These are phyloP conservation scores for Tephrocybe sp. DNA, from an alignment of 768 basidiomycete species.

Conservation along the genomic window DNA sequence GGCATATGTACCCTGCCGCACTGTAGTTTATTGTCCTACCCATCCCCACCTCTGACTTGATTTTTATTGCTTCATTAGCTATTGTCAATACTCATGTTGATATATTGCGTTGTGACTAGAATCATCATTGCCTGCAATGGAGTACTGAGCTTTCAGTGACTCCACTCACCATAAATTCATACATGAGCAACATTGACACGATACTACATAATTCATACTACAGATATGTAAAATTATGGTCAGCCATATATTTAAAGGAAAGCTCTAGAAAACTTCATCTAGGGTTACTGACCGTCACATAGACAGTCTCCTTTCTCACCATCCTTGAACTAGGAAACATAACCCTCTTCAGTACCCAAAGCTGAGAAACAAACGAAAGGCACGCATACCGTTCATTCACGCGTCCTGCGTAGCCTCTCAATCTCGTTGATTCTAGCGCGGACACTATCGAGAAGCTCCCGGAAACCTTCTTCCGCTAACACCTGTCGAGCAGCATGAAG, in stretches of 20 bases:
- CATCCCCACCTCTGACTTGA: constrained; percentile 6
- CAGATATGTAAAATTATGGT: not conserved
- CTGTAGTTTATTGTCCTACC: constrained; percentile 21
- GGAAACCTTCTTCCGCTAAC: constrained; percentile 72
- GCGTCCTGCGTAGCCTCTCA: constrained; percentile 77
- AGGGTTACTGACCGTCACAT: constrained; percentile 57
- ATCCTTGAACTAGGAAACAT: constrained; percentile 42
- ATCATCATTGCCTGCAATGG: constrained; percentile 12
- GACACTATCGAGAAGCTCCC: constrained; percentile 71
- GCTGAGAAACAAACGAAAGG: not conserved
- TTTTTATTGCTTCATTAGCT: constrained; percentile 15
- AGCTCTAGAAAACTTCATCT: constrained; percentile 26
- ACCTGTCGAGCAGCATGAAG: constrained; percentile 71
- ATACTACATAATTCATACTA: too few relatives aligned
- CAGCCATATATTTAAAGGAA: constrained; percentile 6
- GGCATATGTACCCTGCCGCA: constrained; percentile 20
- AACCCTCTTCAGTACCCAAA: constrained; percentile 16
- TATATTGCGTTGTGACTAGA: not conserved
- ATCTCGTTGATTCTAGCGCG: constrained; percentile 82
- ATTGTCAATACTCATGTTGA: constrained; percentile 3
- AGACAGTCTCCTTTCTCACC: constrained; percentile 45
- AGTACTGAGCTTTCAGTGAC: constrained; percentile 3
- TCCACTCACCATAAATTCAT: too few relatives aligned
- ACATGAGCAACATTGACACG: too few relatives aligned
- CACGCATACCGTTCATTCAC: constrained; percentile 73